Percentiles rank a stretch among this genome's conserved stretches.
Evolutionary conservation across 805 yeast species (phyloP).

Genomic region (Yueomyces sinensis): DNA sequence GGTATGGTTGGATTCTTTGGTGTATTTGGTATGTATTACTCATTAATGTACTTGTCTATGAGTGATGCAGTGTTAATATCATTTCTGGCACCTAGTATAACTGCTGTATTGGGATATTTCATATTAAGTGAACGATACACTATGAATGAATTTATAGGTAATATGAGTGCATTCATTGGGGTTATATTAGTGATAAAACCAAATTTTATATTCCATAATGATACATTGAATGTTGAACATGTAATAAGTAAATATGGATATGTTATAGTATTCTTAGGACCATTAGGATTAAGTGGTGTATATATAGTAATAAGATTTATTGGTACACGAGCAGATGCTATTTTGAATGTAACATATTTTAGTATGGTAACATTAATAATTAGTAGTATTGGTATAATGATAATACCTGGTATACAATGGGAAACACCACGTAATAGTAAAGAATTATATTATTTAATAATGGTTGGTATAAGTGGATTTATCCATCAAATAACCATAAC

Average conservation of each 20-base stretch:
- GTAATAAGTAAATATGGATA: no score
- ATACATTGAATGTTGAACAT: no score
- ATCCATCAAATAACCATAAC: constrained; percentile 69
- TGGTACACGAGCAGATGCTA: constrained; percentile 69
- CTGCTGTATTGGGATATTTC: constrained; percentile 61
- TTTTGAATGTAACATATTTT: constrained; percentile 66
- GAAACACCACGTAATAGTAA: constrained; percentile 42
- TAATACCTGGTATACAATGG: constrained; percentile 47
- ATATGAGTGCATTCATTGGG: constrained; percentile 55
- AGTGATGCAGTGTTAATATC: constrained; percentile 76
- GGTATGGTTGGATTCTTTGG: constrained; percentile 72
- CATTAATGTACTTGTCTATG: constrained; percentile 58
- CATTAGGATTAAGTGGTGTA: constrained; percentile 55
- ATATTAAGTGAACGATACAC: constrained; percentile 56
- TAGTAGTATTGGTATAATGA: constrained; percentile 36
- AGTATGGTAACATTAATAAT: constrained; percentile 47
- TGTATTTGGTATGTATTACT: constrained; percentile 65
- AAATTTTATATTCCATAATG: constrained; percentile 46
- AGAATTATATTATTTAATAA: constrained; percentile 53
- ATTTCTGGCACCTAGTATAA: constrained; percentile 63
- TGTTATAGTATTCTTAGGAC: constrained; percentile 49
- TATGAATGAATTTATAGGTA: constrained; percentile 53
- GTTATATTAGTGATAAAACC: constrained; percentile 79
- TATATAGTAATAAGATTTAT: constrained; percentile 61
- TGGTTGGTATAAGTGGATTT: constrained; percentile 69